phyloP scores from a whole-genome alignment of 176 grass and related monocot species.

The Elaeis guineensis region DNA sequence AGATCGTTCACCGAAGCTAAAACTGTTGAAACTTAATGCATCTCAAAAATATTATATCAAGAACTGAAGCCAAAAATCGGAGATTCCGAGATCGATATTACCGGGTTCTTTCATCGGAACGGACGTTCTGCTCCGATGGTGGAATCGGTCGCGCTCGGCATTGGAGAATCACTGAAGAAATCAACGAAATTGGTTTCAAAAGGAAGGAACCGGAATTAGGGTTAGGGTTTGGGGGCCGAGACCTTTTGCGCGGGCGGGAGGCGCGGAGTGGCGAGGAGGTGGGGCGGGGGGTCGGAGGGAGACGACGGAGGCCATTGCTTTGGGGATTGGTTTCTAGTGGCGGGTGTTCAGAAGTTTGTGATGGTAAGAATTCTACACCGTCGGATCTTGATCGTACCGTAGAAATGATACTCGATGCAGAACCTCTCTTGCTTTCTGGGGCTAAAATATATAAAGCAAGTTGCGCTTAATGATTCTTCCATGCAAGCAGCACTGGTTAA shows the following conservation, averaged over 20 bases:
- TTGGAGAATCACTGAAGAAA: slow-evolving; percentile 2
- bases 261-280: slow-evolving; percentile 4
- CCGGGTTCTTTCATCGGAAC: background rate
- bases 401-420: too few species aligned
- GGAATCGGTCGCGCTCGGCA: background rate
- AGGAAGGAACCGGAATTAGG: background rate
- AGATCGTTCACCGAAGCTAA: background rate
- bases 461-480: too few species aligned
- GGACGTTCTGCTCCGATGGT: background rate
- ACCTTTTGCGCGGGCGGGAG: slow-evolving; percentile 4
- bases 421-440: too few species aligned
- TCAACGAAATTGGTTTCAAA: background rate
- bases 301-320: slow-evolving; percentile 12
- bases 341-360: background rate
- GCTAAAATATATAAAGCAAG: too few species aligned
- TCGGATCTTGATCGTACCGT: too few species aligned
- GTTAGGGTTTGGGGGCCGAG: background rate
- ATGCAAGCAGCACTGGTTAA: too few species aligned
- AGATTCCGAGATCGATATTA: too few species aligned
- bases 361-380: too few species aligned
- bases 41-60: too few species aligned
- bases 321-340: background rate
- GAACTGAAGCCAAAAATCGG: too few species aligned
- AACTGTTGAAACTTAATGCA: too few species aligned
- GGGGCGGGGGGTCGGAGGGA: slow-evolving; percentile 12